Evolutionary conservation across 176 grass and related monocot species (phyloP).

Genomic region (Thalia dealbata): DNA sequence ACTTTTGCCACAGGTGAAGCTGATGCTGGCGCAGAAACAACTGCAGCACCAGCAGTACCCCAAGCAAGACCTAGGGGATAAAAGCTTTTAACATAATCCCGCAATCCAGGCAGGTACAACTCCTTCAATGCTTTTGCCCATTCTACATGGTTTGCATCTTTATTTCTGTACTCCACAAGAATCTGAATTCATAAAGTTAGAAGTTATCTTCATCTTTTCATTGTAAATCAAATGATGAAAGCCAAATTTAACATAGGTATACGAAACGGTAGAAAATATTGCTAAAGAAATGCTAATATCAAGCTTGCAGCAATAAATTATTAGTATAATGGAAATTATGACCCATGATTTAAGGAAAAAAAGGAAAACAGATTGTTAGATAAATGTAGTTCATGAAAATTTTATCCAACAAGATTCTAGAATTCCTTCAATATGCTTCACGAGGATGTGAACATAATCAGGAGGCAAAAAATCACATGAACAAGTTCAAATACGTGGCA

Average conservation of each 20-base stretch:
- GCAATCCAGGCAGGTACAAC: constrained; percentile 33
- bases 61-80: constrained; percentile 47
- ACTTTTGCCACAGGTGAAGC: background rate
- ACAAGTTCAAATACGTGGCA: background rate
- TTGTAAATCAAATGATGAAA: background rate
- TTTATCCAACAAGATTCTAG: background rate
- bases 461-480: background rate
- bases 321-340: background rate
- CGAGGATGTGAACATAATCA: background rate
- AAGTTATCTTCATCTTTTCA: constrained; percentile 2
- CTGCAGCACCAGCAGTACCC: constrained; percentile 26
- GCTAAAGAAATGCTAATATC: background rate
- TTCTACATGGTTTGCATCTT: constrained; percentile 43
- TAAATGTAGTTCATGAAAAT: background rate
- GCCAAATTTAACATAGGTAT: background rate
- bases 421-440: background rate
- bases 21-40: constrained; percentile 15
- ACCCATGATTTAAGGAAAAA: background rate
- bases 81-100: constrained; percentile 38
- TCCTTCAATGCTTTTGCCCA: constrained; percentile 57
- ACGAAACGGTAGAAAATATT: background rate
- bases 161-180: constrained; percentile 58
- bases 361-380: background rate
- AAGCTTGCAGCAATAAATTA: background rate
- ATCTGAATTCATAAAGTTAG: constrained; percentile 22